phyloP scores from a whole-genome alignment of 805 yeast genomes.

The Metschnikowia drakensbergensis region DNA sequence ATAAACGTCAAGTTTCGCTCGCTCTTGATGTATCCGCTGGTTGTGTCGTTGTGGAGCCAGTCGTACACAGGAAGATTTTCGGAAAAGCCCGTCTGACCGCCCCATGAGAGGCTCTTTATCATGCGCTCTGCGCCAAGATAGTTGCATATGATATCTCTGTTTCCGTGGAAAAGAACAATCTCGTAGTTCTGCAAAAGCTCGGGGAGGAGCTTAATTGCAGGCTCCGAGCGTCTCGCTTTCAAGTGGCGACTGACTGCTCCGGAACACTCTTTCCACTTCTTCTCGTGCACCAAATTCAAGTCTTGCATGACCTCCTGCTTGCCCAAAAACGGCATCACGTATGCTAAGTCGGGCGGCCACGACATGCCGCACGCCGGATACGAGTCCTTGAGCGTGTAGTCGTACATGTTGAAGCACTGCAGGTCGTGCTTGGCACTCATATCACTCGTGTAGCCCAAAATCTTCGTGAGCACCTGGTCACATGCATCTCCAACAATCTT shows the following conservation, averaged over 20 bases:
- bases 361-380: constrained; percentile 87
- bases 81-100: constrained; percentile 46
- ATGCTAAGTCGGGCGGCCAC: constrained; percentile 73
- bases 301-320: constrained; percentile 43
- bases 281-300: constrained; percentile 45
- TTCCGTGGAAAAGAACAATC: constrained; percentile 79
- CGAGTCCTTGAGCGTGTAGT: constrained; percentile 62
- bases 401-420: constrained; percentile 81
- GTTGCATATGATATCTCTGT: constrained; percentile 86
- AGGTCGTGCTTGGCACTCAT: constrained; percentile 28
- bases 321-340: constrained; percentile 50
- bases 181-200: constrained; percentile 54
- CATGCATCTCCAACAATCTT: constrained; percentile 27
- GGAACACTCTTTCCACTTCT: constrained; percentile 78
- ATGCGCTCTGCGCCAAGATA: constrained; percentile 67
- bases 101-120: constrained; percentile 63
- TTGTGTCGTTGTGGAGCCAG: constrained; percentile 44
- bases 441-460: constrained; percentile 34
- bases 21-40: constrained; percentile 37
- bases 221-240: constrained; percentile 49
- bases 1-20: constrained; percentile 77
- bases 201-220: constrained; percentile 68
- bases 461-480: constrained; percentile 42
- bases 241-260: constrained; percentile 51
- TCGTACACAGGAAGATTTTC: constrained; percentile 25